Evolutionary conservation across 768 basidiomycete species (phyloP).

Genomic region (Leccinum rimulosum): DNA sequence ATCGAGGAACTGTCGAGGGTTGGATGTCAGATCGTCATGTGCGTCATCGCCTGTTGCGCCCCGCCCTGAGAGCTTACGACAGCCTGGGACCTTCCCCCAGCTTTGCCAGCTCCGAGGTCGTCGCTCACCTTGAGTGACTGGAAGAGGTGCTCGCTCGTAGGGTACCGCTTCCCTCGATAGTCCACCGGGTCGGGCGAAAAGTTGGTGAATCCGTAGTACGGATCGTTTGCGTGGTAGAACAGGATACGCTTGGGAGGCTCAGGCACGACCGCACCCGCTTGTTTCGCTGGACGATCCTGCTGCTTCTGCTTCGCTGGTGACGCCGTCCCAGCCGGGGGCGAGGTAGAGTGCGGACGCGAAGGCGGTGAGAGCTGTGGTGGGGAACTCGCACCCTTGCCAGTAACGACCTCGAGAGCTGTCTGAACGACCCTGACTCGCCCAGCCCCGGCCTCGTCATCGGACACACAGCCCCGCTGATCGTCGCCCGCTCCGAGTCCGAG

Average conservation of each 20-base stretch:
- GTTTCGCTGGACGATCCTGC: not conserved
- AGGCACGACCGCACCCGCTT: not conserved
- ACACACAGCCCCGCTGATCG: slow-evolving; percentile 25
- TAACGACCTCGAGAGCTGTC: slow-evolving; percentile 16
- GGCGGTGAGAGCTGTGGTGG: slow-evolving; percentile 4
- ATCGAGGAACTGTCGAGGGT: slow-evolving; percentile 31
- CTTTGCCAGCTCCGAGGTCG: not conserved
- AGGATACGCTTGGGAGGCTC: slow-evolving; percentile 27
- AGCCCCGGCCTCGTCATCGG: slow-evolving; percentile 25
- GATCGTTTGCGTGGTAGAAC: slow-evolving; percentile 32
- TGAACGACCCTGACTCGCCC: slow-evolving; percentile 27
- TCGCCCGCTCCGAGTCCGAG: slow-evolving; percentile 24
- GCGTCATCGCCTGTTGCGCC: slow-evolving; percentile 10
- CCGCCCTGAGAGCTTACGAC: not conserved
- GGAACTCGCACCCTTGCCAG: slow-evolving; percentile 1
- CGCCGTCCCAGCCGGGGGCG: slow-evolving; percentile 10
- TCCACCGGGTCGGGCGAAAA: slow-evolving; percentile 42
- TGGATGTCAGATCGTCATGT: slow-evolving; percentile 15
- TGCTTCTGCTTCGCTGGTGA: slow-evolving; percentile 10
- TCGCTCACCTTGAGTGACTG: slow-evolving; percentile 42
- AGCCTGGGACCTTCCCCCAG: not conserved
- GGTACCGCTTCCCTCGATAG: slow-evolving; percentile 39
- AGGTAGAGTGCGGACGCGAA: slow-evolving; percentile 23
- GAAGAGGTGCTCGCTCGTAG: slow-evolving; percentile 48
- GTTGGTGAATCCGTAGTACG: slow-evolving; percentile 42